Conservation (phyloP, 441 rosid genomes). For the Kokia cookei region DNA sequence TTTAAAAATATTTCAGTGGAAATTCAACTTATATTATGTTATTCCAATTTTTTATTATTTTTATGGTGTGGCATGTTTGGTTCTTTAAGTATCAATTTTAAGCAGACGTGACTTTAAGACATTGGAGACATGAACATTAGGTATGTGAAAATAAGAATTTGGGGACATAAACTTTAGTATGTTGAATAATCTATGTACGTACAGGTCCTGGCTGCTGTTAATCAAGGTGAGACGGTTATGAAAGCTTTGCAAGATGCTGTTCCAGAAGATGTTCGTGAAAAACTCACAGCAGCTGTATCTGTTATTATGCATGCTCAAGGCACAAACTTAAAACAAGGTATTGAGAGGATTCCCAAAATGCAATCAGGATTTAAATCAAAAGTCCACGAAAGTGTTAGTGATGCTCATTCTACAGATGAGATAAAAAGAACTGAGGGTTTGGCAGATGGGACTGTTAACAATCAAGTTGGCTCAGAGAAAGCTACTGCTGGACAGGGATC, state of each 20-base stretch:
- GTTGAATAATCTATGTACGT: conserved; percentile 20
- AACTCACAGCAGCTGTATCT: conserved; percentile 63
- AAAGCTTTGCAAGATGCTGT: conserved; percentile 89
- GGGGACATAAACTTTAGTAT: background rate
- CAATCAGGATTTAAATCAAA: conserved; percentile 32
- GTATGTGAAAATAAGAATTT: background rate
- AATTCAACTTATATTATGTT: conserved; percentile 1
- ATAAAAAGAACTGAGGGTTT: conserved; percentile 34
- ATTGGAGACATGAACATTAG: background rate
- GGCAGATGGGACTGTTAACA: conserved; percentile 30
- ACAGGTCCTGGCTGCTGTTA: conserved; percentile 85
- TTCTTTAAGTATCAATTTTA: background rate
- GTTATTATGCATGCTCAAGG: conserved; percentile 56
- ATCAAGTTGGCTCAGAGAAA: conserved; percentile 29
- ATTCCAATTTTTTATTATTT: background rate
- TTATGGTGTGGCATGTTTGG: background rate
- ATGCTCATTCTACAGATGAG: conserved; percentile 35
- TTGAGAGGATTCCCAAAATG: conserved; percentile 32
- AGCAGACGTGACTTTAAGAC: background rate
- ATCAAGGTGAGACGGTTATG: conserved; percentile 82
- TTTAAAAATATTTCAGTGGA: background rate
- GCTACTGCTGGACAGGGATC: conserved; percentile 25
- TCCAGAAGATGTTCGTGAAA: conserved; percentile 92
- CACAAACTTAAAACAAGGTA: conserved; percentile 40
- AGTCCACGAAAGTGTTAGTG: conserved; percentile 34